Evolutionary conservation across 495 filamentous ascomycete genomes (phyloP).

Genomic region (Zalerion maritima): DNA sequence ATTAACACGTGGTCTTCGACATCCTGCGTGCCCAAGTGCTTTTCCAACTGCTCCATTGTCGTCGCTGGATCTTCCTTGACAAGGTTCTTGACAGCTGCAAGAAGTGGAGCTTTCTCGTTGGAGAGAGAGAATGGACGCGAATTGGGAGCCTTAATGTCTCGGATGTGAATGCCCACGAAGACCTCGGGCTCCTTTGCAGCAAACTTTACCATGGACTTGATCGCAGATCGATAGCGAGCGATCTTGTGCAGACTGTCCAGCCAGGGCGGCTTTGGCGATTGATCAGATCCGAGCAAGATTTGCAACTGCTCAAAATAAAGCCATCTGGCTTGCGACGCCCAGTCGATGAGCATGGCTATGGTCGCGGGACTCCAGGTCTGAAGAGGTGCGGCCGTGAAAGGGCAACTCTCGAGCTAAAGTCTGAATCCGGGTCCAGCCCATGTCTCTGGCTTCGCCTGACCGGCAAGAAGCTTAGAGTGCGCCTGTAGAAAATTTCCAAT

Average conservation of each 20-base stretch:
- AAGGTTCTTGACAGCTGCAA: slow-evolving; percentile 4
- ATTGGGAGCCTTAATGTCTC: slow-evolving; percentile 7
- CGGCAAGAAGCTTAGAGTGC: slow-evolving; percentile 4
- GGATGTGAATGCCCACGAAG: slow-evolving; percentile 4
- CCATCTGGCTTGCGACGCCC: slow-evolving; percentile 5
- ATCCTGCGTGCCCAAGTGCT: slow-evolving; percentile 4
- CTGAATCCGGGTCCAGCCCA: slow-evolving; percentile 1
- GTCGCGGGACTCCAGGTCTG: slow-evolving; percentile 3
- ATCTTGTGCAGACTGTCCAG: slow-evolving; percentile 5
- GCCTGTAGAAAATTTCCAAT: slow-evolving; percentile 3
- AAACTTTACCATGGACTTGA: slow-evolving; percentile 6
- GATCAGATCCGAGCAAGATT: slow-evolving; percentile 4
- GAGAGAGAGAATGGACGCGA: slow-evolving; percentile 9
- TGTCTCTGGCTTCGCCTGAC: slow-evolving; percentile 4
- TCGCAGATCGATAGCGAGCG: slow-evolving; percentile 3
- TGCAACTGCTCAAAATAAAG: slow-evolving; percentile 5
- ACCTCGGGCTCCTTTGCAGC: slow-evolving; percentile 4
- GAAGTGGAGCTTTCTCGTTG: slow-evolving; percentile 6
- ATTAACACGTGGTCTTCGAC: slow-evolving; percentile 3
- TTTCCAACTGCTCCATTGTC: slow-evolving; percentile 5
- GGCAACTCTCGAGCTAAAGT: slow-evolving; percentile 5
- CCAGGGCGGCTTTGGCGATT: slow-evolving; percentile 4
- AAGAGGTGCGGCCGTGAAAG: slow-evolving; percentile 4
- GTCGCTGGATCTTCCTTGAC: slow-evolving; percentile 2
- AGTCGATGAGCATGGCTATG: slow-evolving; percentile 3